Percentiles rank a stretch among this genome's conserved stretches.
Conservation (phyloP, 192 early-diverging fungal genomes). For the Geranomyces michiganensis region DNA sequence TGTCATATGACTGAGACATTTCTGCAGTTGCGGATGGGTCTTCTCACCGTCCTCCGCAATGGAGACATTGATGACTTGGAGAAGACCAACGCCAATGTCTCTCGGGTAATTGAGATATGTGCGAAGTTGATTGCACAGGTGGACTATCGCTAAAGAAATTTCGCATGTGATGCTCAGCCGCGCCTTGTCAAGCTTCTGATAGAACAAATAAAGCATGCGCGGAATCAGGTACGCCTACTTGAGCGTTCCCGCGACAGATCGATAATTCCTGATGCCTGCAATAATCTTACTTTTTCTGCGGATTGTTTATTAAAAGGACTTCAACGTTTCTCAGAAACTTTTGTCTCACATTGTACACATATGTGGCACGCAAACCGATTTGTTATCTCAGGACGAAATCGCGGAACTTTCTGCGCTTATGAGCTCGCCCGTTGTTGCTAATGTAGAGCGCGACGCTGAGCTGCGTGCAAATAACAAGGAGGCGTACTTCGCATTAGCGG, state of each 20-base stretch:
- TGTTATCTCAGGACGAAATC: no score
- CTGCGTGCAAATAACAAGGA: not conserved
- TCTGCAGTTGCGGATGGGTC: conserved; percentile 5
- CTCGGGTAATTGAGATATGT: not conserved
- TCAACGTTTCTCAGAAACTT: not conserved
- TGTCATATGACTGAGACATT: not conserved
- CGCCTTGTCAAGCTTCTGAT: not conserved
- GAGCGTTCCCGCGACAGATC: no score
- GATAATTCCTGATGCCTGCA: no score
- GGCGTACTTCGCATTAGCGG: not conserved
- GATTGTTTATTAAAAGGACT: not conserved
- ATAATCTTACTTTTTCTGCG: no score
- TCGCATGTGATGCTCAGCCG: not conserved
- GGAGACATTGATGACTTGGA: not conserved
- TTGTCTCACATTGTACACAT: not conserved
- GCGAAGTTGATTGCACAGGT: not conserved
- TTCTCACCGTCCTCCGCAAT: not conserved
- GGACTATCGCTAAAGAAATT: not conserved
- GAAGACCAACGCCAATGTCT: not conserved
- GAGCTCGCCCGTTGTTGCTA: no score
- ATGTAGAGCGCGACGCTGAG: no score
- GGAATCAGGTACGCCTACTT: not conserved
- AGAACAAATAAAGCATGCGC: not conserved
- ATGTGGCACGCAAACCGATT: no score
- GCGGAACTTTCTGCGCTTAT: no score